A percentile compares a stretch with the other conserved stretches of the same genome.
phyloP scores from a whole-genome alignment of 208 protist species.

The Sergeia podlipaevii region DNA sequence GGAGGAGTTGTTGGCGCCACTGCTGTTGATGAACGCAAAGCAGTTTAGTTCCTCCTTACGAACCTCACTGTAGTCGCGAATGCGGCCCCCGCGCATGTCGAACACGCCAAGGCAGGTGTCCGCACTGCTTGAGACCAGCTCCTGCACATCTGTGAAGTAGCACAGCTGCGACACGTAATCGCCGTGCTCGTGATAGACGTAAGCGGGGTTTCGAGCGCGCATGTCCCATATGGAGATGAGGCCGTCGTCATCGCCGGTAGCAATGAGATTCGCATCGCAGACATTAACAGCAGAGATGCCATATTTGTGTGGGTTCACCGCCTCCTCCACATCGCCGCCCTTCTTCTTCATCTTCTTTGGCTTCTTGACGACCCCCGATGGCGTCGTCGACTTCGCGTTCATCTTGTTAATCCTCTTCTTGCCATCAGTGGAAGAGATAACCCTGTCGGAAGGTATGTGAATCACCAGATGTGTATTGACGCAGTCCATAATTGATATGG shows the following conservation, averaged over 20 bases:
- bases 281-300: conserved; percentile 84
- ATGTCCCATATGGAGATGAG: conserved; percentile 88
- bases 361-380: conserved; percentile 2
- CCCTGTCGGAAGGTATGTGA: conserved; percentile 46
- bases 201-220: conserved; percentile 55
- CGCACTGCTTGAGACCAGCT: conserved; percentile 83
- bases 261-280: conserved; percentile 79
- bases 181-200: conserved; percentile 85
- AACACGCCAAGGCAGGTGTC: conserved; percentile 85
- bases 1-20: conserved; percentile 47
- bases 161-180: conserved; percentile 87
- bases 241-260: conserved; percentile 86
- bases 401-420: conserved; percentile 32
- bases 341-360: conserved; percentile 10
- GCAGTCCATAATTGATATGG: conserved; percentile 83
- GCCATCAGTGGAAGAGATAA: conserved; percentile 6
- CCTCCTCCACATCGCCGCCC: not conserved
- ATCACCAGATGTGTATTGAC: conserved; percentile 60
- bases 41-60: conserved; percentile 87
- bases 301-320: conserved; percentile 81
- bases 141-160: conserved; percentile 84
- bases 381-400: conserved; percentile 20
- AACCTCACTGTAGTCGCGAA: conserved; percentile 79
- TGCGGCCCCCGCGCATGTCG: conserved; percentile 65
- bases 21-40: conserved; percentile 89